Percentiles rank a stretch among this genome's conserved stretches.
Conservation (phyloP, 306 rosid genomes). For the Medicago lupulina region DNA sequence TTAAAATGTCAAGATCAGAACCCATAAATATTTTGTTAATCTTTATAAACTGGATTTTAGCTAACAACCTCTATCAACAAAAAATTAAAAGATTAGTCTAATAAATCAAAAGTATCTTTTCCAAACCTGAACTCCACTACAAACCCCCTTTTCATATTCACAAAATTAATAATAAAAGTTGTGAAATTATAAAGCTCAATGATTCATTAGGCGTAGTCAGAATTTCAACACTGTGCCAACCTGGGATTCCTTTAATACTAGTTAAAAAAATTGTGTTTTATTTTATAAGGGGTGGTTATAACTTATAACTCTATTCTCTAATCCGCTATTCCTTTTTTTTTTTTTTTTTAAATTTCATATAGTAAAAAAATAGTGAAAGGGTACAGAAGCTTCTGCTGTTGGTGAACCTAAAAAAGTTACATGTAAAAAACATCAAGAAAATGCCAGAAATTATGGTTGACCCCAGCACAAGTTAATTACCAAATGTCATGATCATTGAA, state of each 20-base stretch:
- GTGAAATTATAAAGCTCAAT: constrained; percentile 59
- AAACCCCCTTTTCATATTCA: constrained; percentile 47
- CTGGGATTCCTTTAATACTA: constrained; percentile 67
- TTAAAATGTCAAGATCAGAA: constrained; percentile 51
- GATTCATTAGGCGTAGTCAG: constrained; percentile 90
- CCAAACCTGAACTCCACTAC: constrained; percentile 89
- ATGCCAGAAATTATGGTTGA: constrained; percentile 80
- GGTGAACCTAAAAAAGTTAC: constrained; percentile 64
- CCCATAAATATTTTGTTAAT: constrained; percentile 56
- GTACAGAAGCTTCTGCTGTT: constrained; percentile 75
- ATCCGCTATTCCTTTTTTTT: constrained; percentile 30
- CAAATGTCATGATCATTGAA: constrained; percentile 65
- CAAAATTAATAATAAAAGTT: constrained; percentile 48
- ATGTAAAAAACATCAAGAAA: constrained; percentile 47
- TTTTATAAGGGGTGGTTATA: constrained; percentile 55
- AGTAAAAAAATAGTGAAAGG: constrained; percentile 48
- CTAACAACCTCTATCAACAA: constrained; percentile 53
- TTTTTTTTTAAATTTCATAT: constrained; percentile 39
- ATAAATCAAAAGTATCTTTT: constrained; percentile 63
- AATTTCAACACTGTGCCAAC: constrained; percentile 88
- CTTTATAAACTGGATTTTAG: constrained; percentile 67
- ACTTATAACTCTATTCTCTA: constrained; percentile 43
- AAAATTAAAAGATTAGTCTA: constrained; percentile 37
- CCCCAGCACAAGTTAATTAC: constrained; percentile 52
- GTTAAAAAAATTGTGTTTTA: constrained; percentile 9